phyloP scores from a whole-genome alignment of 805 yeast species.

The Pichia phayaonensis region DNA sequence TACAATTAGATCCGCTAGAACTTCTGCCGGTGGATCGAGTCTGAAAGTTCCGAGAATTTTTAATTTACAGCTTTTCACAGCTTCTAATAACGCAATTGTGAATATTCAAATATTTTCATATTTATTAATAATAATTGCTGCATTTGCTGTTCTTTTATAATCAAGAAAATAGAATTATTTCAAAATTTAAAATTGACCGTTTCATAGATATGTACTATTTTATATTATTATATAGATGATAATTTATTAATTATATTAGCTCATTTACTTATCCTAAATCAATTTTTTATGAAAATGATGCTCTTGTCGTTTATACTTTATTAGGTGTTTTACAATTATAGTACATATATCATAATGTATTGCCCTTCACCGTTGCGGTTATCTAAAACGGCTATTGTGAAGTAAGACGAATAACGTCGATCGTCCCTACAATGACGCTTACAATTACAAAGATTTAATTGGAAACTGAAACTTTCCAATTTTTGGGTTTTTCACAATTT shows the following conservation, averaged over 20 bases:
- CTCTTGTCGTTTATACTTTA: no score
- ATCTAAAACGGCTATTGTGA: no score
- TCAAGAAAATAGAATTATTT: not conserved
- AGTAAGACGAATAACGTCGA: no score
- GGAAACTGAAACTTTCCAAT: not conserved
- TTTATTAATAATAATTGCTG: not conserved
- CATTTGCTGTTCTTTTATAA: not conserved
- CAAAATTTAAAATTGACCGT: not conserved
- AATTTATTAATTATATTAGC: not conserved
- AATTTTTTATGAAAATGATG: no score
- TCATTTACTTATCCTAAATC: no score
- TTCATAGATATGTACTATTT: no score
- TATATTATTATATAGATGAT: not conserved
- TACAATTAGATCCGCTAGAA: not conserved
- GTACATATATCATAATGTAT: no score
- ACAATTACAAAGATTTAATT: not conserved
- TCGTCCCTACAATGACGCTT: not conserved
- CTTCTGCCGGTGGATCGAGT: constrained; percentile 2
- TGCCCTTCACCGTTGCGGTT: no score
- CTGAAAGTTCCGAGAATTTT: not conserved
- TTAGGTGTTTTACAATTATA: no score
- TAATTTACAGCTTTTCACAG: not conserved
- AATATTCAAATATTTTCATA: not conserved
- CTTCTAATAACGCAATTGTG: not conserved
- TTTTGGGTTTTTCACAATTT: not conserved